Conservation (phyloP, 805 yeast genomes). For the Wickerhamiella musiphila region DNA sequence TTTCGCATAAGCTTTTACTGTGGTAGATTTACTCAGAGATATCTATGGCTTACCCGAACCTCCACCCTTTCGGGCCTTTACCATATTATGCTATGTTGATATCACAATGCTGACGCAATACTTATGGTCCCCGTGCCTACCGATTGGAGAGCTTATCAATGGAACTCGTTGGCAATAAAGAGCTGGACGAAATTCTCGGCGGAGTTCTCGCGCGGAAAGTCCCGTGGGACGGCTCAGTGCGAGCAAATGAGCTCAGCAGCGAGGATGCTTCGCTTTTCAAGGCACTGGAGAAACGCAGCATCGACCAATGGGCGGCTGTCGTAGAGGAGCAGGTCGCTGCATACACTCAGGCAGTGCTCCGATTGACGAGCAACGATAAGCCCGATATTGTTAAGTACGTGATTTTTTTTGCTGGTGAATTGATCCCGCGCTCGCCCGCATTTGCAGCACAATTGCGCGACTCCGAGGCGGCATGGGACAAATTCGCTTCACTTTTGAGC, state of each 20-base stretch:
- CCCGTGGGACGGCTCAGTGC: constrained; percentile 82
- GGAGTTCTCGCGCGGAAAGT: constrained; percentile 63
- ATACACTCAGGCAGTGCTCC: constrained; percentile 38
- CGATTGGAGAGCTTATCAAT: no score
- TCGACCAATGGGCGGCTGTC: constrained; percentile 19
- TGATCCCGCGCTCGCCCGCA: constrained; percentile 19
- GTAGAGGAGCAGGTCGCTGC: constrained; percentile 26
- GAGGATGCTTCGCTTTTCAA: constrained; percentile 51
- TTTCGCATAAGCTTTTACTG: no score
- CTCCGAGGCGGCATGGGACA: constrained; percentile 30
- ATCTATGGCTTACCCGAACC: no score
- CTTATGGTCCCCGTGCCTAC: no score
- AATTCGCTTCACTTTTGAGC: constrained; percentile 28
- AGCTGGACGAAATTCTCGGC: constrained; percentile 25
- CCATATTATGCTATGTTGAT: no score
- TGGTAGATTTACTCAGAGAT: no score
- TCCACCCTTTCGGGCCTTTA: no score
- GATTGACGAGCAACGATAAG: constrained; percentile 37
- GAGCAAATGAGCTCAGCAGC: constrained; percentile 48
- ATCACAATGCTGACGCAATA: no score
- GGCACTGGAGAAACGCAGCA: constrained; percentile 31
- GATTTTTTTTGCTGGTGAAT: constrained; percentile 44
- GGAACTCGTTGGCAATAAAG: constrained; percentile 10
- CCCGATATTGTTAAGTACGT: constrained; percentile 48
- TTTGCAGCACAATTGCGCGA: constrained; percentile 25